These are phyloP conservation scores for Daldinia sp. DNA, from an alignment of 2,329 filamentous ascomycete species.

Conservation along the genomic window DNA sequence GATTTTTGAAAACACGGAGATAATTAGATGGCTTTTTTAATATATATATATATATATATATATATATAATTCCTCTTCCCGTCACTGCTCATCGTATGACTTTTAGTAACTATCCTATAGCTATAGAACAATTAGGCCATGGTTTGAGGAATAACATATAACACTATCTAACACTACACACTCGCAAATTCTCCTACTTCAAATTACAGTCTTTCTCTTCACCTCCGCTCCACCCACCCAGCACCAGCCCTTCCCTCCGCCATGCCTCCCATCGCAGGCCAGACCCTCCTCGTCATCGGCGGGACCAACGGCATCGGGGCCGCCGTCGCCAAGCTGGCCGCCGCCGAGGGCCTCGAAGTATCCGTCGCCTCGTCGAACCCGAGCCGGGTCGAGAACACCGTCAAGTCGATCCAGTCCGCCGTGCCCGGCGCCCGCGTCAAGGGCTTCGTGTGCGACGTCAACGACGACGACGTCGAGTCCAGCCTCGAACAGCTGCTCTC, in stretches of 20 bases:
- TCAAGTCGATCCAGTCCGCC: conserved; percentile 57
- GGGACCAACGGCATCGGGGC: conserved; percentile 74
- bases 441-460: conserved; percentile 63
- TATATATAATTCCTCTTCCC: conserved; percentile 7
- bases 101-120: neutral
- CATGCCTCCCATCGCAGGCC: conserved; percentile 46
- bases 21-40: neutral
- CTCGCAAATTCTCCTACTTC: neutral
- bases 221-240: neutral
- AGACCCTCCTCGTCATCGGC: conserved; percentile 69
- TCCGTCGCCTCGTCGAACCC: conserved; percentile 70
- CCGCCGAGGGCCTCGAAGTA: conserved; percentile 68
- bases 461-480: conserved; percentile 58
- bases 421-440: conserved; percentile 53
- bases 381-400: conserved; percentile 60
- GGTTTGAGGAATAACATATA: conserved; percentile 4
- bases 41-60: conserved; percentile 6
- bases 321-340: conserved; percentile 67
- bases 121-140: neutral
- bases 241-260: neutral
- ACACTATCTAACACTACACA: neutral
- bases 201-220: neutral
- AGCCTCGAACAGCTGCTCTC: conserved; percentile 62
- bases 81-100: neutral
- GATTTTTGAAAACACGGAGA: neutral